Percentiles rank a stretch among this genome's conserved stretches.
These are phyloP conservation scores for Chlamydomonas sphaeroides DNA, from an alignment of 139 green algal species.

Conservation along the genomic window DNA sequence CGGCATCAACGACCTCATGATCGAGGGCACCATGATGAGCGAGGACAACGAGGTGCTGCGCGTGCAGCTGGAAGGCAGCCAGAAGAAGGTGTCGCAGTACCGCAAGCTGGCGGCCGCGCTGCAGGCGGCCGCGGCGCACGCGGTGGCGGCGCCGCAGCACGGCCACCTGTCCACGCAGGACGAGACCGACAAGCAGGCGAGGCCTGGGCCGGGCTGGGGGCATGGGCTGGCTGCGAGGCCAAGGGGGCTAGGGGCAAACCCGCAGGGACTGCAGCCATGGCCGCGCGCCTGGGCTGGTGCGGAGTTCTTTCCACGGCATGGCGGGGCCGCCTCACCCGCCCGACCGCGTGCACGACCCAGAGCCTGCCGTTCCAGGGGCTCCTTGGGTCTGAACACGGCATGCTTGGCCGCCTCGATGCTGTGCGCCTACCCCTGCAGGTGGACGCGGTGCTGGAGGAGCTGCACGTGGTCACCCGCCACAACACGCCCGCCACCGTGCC, in stretches of 20 bases:
- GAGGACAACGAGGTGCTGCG: conserved; percentile 80
- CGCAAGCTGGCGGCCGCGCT: conserved; percentile 61
- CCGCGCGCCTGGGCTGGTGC: too few species aligned
- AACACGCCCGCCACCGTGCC: conserved; percentile 12
- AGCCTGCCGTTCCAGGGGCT: too few species aligned
- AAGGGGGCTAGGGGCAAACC: too few species aligned
- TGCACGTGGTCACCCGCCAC: conserved; percentile 22
- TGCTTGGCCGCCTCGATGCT: too few species aligned
- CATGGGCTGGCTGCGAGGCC: too few species aligned
- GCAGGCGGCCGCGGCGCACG: conserved; percentile 31
- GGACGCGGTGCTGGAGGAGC: conserved; percentile 37
- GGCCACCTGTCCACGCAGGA: conserved; percentile 20
- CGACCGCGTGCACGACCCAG: too few species aligned
- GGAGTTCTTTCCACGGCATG: too few species aligned
- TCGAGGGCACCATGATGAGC: conserved; percentile 58
- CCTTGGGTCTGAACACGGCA: too few species aligned
- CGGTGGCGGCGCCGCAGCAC: conserved; percentile 12
- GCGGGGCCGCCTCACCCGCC: too few species aligned
- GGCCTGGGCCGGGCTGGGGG: neutral
- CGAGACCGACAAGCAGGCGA: conserved; percentile 32
- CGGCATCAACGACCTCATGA: conserved; percentile 50
- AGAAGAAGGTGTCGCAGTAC: conserved; percentile 69
- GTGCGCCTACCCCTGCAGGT: conserved; percentile 12
- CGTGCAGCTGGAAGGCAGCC: conserved; percentile 75
- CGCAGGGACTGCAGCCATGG: too few species aligned